Conservation (phyloP, 257 asterid genomes). For the Striga asiatica region DNA sequence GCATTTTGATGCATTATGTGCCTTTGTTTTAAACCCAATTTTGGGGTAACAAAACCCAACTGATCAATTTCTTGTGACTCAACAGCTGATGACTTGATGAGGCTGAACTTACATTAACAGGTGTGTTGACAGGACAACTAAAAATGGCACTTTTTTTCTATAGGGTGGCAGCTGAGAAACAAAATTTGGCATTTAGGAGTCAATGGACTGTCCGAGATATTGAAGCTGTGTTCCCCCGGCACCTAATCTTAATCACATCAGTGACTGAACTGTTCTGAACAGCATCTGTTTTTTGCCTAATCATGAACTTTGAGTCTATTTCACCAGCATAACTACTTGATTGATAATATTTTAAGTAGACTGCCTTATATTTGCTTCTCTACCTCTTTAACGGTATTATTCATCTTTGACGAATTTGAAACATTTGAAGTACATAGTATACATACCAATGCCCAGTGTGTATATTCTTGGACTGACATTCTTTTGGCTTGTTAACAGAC, state of each 20-base stretch:
- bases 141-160: conserved; percentile 9
- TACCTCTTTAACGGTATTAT: not conserved
- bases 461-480: conserved; percentile 56
- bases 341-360: too few relatives aligned
- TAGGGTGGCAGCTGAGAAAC: not conserved
- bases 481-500: conserved; percentile 30
- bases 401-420: not conserved
- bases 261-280: conserved; percentile 3
- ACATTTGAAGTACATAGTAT: not conserved
- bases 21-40: not conserved
- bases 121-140: not conserved
- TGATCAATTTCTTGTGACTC: not conserved
- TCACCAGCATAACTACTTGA: not conserved
- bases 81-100: not conserved
- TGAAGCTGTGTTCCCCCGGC: not conserved
- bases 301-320: not conserved
- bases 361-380: not conserved
- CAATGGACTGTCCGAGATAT: not conserved
- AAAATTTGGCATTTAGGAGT: not conserved
- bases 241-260: not conserved
- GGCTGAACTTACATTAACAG: not conserved
- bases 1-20: not conserved
- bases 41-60: not conserved
- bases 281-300: not conserved
- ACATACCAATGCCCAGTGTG: conserved; percentile 84